Percentiles rank a stretch among this genome's conserved stretches.
Evolutionary conservation across 2,329 filamentous ascomycete species (phyloP).

Genomic region (Chaetomiaceae sp.): DNA sequence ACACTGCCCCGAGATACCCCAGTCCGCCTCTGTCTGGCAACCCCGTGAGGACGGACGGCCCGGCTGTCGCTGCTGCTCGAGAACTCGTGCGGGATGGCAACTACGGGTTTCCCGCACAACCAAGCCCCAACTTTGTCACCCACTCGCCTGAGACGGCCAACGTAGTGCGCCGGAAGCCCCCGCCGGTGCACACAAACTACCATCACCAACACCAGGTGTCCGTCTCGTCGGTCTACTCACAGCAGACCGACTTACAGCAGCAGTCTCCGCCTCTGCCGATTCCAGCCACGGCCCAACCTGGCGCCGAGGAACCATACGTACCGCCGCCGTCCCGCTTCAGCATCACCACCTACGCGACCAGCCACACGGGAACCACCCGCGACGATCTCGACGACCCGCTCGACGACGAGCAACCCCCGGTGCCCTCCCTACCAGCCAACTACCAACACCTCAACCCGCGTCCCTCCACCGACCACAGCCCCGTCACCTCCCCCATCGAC

Average conservation of each 20-base stretch:
- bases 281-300: constrained; percentile 5
- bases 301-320: constrained; percentile 37
- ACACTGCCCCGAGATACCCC: constrained; percentile 31
- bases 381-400: constrained; percentile 31
- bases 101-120: constrained; percentile 12
- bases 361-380: constrained; percentile 40
- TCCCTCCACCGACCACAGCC: constrained; percentile 24
- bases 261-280: constrained; percentile 21
- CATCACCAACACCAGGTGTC: constrained; percentile 31
- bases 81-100: constrained; percentile 22
- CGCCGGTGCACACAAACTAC: constrained; percentile 20
- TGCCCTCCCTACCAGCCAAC: constrained; percentile 33
- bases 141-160: constrained; percentile 18
- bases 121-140: constrained; percentile 10
- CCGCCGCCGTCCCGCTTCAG: constrained; percentile 60
- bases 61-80: constrained; percentile 23
- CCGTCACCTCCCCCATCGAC: constrained; percentile 33
- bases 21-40: constrained; percentile 36
- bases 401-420: constrained; percentile 32
- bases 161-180: constrained; percentile 25
- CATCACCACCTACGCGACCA: constrained; percentile 56
- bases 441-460: constrained; percentile 31
- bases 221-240: constrained; percentile 31
- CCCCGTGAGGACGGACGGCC: constrained; percentile 18
- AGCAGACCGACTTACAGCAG: constrained; percentile 22